Evolutionary conservation across 1,284 basidiomycete genomes (phyloP), one percentile per base, ranked within the genome.

Genomic region (Trametes versicolor): DNA sequence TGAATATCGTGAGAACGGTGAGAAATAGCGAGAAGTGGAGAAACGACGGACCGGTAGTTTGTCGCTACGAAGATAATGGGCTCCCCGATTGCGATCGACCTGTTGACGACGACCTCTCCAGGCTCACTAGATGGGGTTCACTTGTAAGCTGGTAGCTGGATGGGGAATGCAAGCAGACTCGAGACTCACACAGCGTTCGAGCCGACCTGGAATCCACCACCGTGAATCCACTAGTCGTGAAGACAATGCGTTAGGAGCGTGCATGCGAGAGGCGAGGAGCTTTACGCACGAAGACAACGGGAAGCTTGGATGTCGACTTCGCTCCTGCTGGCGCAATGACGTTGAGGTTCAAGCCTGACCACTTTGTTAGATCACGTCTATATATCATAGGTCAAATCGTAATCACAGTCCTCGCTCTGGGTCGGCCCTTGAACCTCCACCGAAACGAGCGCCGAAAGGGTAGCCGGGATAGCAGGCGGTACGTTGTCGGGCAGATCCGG

Each of bases 311-410:
- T 0, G 66, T 69, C 2, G 80, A 58, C 0, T 73, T 77, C 0
- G 79, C 76, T 23, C 72, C 75, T 2, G 79, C 74, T 6, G 87
- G 83, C 39, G 79, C 82, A 63, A 85, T 77, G 9, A 90, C 82
- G 71, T 90, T 89, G 65, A 89, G 68, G 0, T 80, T 83, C 47
- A 90, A 74, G 70, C 88, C 87, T 83, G 21, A 15, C 21, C 6
- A 37, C 8, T 5, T 2, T 7, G 23, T 41, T 8, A 34, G 21
- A 27, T n/a, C 12, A 4, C 13, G 25, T 17, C 32, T 1, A 29
- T 1, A 29, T 10, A 12, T 21, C 19, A n/a, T 8, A 15, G 19
- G 8, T 6, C 2, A 85, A 7, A 17, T 19, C 2, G 67, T 84
- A 82, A 72, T 85, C 83, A 54, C 75, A 74, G 36, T 79, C 77